Evolutionary conservation across 2,329 filamentous ascomycete genomes (phyloP).

Genomic region (Cytospora chrysosperma): DNA sequence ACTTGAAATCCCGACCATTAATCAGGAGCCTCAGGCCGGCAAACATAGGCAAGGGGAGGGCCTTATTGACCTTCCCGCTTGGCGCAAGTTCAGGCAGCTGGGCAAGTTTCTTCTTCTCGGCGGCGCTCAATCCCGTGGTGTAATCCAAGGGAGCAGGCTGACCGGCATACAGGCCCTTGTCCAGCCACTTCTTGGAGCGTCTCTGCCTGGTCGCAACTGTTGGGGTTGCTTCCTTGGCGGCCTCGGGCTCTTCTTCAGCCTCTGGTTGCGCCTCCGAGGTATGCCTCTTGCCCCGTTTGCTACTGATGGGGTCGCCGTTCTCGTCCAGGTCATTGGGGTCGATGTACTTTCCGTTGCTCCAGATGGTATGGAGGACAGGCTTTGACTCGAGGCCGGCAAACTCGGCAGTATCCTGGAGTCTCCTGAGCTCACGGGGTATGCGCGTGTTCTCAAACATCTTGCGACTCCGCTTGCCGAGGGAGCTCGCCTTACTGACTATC

Average conservation of each 20-base stretch:
- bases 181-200: conserved; percentile 72
- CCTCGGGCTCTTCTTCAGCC: not conserved
- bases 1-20: conserved; percentile 75
- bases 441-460: conserved; percentile 52
- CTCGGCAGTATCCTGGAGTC: conserved; percentile 63
- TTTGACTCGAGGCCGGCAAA: conserved; percentile 58
- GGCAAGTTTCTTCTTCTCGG: conserved; percentile 52
- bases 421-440: conserved; percentile 56
- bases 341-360: conserved; percentile 65
- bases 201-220: conserved; percentile 41
- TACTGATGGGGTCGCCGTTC: conserved; percentile 38
- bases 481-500: conserved; percentile 48
- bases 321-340: conserved; percentile 39
- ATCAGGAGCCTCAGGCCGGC: conserved; percentile 70
- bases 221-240: conserved; percentile 34
- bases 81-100: conserved; percentile 47
- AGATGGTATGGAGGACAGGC: conserved; percentile 58
- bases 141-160: conserved; percentile 59
- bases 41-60: conserved; percentile 77
- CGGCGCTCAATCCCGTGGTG: conserved; percentile 46
- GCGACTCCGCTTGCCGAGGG: conserved; percentile 60
- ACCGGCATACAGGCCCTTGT: conserved; percentile 83
- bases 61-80: conserved; percentile 50
- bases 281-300: conserved; percentile 35
- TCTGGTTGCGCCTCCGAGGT: conserved; percentile 25